Conservation (phyloP, 495 filamentous ascomycete species). For the Penicillium coffeae region DNA sequence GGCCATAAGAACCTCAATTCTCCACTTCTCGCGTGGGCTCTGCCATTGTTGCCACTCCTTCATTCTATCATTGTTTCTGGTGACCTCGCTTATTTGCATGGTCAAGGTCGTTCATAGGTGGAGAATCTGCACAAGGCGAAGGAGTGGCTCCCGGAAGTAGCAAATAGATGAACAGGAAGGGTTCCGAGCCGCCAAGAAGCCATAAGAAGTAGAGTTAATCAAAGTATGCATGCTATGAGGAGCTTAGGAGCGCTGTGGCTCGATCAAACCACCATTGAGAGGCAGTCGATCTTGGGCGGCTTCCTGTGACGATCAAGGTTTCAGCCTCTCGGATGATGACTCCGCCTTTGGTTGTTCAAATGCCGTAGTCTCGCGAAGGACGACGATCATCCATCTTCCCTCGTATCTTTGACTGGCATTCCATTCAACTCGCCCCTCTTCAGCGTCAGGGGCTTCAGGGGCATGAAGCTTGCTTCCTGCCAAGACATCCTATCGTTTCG, state of each 20-base stretch:
- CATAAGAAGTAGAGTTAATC: constrained; percentile 14
- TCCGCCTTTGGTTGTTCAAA: constrained; percentile 13
- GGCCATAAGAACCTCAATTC: constrained; percentile 6
- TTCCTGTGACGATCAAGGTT: constrained; percentile 34
- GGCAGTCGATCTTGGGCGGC: constrained; percentile 25
- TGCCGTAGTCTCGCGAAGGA: too few species aligned
- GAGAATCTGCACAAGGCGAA: constrained; percentile 22
- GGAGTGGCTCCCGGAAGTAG: constrained; percentile 21
- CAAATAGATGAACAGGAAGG: constrained; percentile 36
- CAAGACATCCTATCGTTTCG: not conserved
- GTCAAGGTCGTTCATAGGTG: constrained; percentile 20
- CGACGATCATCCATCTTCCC: constrained; percentile 7
- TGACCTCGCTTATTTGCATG: constrained; percentile 9
- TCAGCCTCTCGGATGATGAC: constrained; percentile 17
- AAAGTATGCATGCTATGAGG: constrained; percentile 8
- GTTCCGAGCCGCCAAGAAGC: constrained; percentile 12
- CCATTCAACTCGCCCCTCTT: constrained; percentile 6
- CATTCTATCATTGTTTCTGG: constrained; percentile 19
- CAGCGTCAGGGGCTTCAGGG: constrained; percentile 11
- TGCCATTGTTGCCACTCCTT: constrained; percentile 14
- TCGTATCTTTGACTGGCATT: constrained; percentile 18
- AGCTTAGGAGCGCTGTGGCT: constrained; percentile 3
- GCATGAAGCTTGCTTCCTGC: not conserved
- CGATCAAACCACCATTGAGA: constrained; percentile 13
- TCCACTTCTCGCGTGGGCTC: constrained; percentile 13